Percentiles rank a stretch among this genome's conserved stretches.
Evolutionary conservation across 495 filamentous ascomycete genomes (phyloP).

Genomic region (Hypoxylon cercidicola): DNA sequence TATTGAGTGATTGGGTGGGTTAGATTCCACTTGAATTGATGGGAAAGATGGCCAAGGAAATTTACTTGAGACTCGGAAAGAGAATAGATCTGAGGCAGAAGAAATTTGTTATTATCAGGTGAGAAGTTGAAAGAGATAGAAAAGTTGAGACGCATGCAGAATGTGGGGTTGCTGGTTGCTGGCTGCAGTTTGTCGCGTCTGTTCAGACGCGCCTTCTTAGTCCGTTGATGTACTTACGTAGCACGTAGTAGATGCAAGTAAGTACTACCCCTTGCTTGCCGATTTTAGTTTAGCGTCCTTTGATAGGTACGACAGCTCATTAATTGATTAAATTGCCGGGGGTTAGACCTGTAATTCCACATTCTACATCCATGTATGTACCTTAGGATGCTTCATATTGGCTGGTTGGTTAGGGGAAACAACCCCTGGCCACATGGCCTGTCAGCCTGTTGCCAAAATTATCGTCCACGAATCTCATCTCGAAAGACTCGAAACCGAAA

Average conservation of each 20-base stretch:
- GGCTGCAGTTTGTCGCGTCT: conserved; percentile 21
- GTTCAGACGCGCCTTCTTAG: conserved; percentile 28
- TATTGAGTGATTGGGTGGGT: neutral
- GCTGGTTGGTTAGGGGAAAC: neutral
- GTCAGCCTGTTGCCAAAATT: conserved; percentile 19
- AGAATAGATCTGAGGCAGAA: too few species aligned
- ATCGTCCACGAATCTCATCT: conserved; percentile 5
- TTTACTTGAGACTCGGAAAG: neutral
- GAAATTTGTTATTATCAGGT: neutral
- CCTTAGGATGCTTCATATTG: neutral
- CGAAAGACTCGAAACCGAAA: neutral
- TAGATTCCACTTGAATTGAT: neutral
- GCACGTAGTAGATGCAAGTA: neutral
- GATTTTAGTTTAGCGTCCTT: too few species aligned
- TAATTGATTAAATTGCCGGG: too few species aligned
- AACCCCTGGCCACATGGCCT: neutral
- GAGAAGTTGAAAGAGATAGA: neutral
- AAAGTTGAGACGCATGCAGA: neutral
- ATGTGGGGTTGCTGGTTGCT: conserved; percentile 21
- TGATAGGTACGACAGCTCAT: neutral
- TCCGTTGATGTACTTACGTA: neutral
- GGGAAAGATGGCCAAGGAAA: neutral
- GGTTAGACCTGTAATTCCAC: too few species aligned
- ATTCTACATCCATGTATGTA: too few species aligned
- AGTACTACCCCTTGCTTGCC: neutral